Evolutionary conservation across 2,329 filamentous ascomycete species (phyloP), one percentile per base, ranked within the genome.

Genomic region (Pestalotiopsis sp.): DNA sequence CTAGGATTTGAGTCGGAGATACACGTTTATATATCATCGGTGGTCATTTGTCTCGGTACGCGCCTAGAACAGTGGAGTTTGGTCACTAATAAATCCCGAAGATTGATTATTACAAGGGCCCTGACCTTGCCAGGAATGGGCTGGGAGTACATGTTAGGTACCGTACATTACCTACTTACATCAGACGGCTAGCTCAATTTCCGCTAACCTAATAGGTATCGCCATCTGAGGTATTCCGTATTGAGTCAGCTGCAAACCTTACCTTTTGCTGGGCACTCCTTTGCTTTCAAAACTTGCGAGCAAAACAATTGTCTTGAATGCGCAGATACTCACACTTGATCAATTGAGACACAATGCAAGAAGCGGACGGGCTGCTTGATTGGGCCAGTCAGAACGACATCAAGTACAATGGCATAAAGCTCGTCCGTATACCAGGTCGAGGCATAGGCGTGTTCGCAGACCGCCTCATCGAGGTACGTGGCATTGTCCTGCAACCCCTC

Each of bases 391-490:
- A n/a, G 20, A 9, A 52, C 45, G 20, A n/a, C 14, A 52, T 52
- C 20, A 52, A 20, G 20, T 52, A 20, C 45, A n/a, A 64, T 41
- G 66, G 66, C 23, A 63, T 67, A n/a, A 20, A 64, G 38, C 58
- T 60, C 12, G 45, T 31, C 25, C 17, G 36, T 12, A 57, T 56
- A 17, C 58, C 66, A 17, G 59, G 45, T 20, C 60, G 66, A 13
- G 66, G 66, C 4, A 58, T 56, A 23, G 66, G 66, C 20, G 38
- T 67, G 25, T n/a, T 39, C 14, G 66, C 66, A 17, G 56, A 59
- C 11, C 66, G 66, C n/a, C 14, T 23, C 31, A 38, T 67, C n/a
- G 25, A 63, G 59, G 66, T 67, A 64, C 12, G 11, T 7, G 2
- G 7, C 20, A 27, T 36, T n/a, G 20, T 59, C 23, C 20, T 13